Percentiles rank a stretch among this genome's conserved stretches.
These are phyloP conservation scores for Heterobasidion occidentale DNA, from an alignment of 1,284 basidiomycete genomes.

Conservation along the genomic window DNA sequence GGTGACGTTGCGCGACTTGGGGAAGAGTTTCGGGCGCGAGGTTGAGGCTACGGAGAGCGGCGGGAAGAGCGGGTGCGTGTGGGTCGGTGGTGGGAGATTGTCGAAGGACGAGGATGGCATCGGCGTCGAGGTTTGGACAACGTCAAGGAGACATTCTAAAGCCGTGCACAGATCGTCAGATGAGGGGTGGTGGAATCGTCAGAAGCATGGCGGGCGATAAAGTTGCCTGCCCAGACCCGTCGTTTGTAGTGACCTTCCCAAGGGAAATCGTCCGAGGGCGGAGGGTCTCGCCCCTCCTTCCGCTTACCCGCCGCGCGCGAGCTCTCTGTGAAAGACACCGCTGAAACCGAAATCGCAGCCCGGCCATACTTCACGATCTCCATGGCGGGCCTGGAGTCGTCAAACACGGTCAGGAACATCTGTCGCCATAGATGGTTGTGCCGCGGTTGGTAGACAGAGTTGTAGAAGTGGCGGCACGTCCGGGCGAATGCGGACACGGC, in stretches of 20 bases:
- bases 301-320: neutral
- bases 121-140: constrained; percentile 23
- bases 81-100: constrained; percentile 4
- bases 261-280: constrained; percentile 11
- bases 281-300: constrained; percentile 2
- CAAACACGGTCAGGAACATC: constrained; percentile 41
- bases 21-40: neutral
- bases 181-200: constrained; percentile 9
- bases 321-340: neutral
- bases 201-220: constrained; percentile 13
- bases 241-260: constrained; percentile 18
- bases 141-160: constrained; percentile 21
- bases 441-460: constrained; percentile 30
- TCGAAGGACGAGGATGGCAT: constrained; percentile 18
- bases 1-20: constrained; percentile 16
- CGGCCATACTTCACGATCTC: constrained; percentile 7
- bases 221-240: constrained; percentile 16
- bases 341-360: constrained; percentile 4
- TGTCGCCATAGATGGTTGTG: constrained; percentile 47
- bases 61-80: constrained; percentile 15
- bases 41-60: constrained; percentile 14
- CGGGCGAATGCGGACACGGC: constrained; percentile 33
- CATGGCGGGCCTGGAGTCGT: constrained; percentile 33
- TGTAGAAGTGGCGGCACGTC: constrained; percentile 31
- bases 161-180: constrained; percentile 8